phyloP scores from a whole-genome alignment of 2,329 filamentous ascomycete species.

The Canariomyces notabilis region DNA sequence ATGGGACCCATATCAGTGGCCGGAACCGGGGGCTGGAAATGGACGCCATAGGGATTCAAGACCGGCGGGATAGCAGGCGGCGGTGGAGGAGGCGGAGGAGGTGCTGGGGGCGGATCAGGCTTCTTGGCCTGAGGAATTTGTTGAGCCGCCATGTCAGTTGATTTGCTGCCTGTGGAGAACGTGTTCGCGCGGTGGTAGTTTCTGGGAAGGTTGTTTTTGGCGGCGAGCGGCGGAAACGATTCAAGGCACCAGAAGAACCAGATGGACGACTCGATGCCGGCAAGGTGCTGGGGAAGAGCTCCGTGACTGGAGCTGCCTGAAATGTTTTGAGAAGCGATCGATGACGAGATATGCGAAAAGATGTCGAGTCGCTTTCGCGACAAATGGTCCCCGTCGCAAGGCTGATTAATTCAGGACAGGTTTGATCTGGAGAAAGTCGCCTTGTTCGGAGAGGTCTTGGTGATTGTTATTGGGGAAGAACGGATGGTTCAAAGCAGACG shows the following conservation, averaged over 20 bases:
- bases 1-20: constrained; percentile 53
- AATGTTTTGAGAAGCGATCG: neutral
- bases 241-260: neutral
- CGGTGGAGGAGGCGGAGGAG: constrained; percentile 8
- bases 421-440: no score
- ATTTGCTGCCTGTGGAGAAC: no score
- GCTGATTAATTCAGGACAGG: no score
- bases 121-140: constrained; percentile 1
- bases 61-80: constrained; percentile 8
- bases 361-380: no score
- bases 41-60: constrained; percentile 33
- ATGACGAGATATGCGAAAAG: no score
- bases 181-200: no score
- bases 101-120: constrained; percentile 1
- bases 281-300: neutral
- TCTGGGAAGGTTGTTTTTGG: neutral
- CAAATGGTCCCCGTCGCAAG: no score
- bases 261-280: neutral
- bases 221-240: neutral
- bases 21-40: constrained; percentile 55
- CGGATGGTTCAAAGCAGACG: neutral
- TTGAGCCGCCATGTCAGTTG: neutral
- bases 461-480: neutral
- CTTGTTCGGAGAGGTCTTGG: no score
- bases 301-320: neutral